Base-by-base conservation (phyloP, 139 green algal genomes). In the Nannochloris sp. region DNA sequence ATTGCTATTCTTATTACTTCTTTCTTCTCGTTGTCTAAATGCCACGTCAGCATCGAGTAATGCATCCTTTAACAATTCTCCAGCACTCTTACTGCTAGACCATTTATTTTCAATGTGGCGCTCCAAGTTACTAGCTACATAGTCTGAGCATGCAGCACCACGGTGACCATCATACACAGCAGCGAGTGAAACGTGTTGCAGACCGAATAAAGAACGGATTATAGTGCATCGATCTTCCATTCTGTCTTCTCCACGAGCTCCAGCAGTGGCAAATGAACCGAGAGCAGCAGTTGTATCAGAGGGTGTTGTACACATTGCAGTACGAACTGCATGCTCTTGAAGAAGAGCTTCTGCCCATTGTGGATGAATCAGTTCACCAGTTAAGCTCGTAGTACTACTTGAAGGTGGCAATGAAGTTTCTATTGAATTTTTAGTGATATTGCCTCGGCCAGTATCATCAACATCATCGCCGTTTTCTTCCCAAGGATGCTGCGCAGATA, bases 131-230 rank as follows among this genome's bases (percentile, higher is more conserved):
- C n/a, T 23, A 12, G 64, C 63, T 19, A 77, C 72, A 58, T 73
- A 85, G 7, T 86, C 67, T 23, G 88, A 85, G 2, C 81, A 79
- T 34, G 81, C 69, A 0, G 47, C 6, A n/a, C 79, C 77, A 23
- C 86, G 60, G 79, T 97, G 90, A 7, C 90, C 90, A 56, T 97
- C 90, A 77, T 93, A 95, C 8, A 96, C 81, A 31, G 60, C 59
- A 2, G 6, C 30, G 2, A 36, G 12, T 27, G 53, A 46, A 24
- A 42, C 13, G 39, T 51, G 27, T 6, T 62, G 14, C 32, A 63
- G 54, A 31, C 56, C 60, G 4, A 38, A 47, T 12, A 69, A n/a
- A 4, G 31, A 27, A 25, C 60, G 35, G 57, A 54, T 37, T 3
- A 92, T 56, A 8, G 87, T 24, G 55, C 86, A 68, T 8, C 81